A percentile compares a stretch with the other conserved stretches of the same genome.
Evolutionary conservation across 164 flowering plant species (phyloP).

Genomic region (Amborella trichopoda): DNA sequence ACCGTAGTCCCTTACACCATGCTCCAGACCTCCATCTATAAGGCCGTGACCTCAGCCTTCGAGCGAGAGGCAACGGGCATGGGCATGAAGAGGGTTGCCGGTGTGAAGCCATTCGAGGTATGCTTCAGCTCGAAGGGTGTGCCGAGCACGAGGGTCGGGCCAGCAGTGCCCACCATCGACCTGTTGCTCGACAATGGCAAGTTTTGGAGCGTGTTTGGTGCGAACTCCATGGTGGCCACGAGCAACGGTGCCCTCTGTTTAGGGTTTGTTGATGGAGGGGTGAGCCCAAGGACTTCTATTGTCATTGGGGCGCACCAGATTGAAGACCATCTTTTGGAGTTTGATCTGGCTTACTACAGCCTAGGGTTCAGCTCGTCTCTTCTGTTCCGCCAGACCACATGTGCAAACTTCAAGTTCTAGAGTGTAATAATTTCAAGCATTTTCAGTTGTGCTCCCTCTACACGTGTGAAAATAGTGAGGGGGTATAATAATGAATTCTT

Average conservation of each 20-base stretch:
- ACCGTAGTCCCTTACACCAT: conserved; percentile 38
- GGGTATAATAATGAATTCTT: too few species aligned
- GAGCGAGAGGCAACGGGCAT: conserved; percentile 4
- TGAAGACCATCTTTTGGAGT: conserved; percentile 31
- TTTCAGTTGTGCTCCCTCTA: too few species aligned
- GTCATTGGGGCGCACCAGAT: conserved; percentile 4
- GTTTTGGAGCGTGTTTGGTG: conserved; percentile 29
- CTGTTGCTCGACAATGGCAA: conserved; percentile 16
- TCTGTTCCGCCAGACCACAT: conserved; percentile 15
- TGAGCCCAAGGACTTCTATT: conserved; percentile 10
- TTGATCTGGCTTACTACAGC: conserved; percentile 25
- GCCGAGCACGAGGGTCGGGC: conserved; percentile 5
- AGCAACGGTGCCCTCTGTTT: conserved; percentile 21
- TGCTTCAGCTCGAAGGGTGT: conserved; percentile 24
- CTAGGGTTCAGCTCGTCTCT: conserved; percentile 39
- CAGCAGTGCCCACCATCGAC: conserved; percentile 21
- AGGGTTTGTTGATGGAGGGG: conserved; percentile 32
- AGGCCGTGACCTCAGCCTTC: conserved; percentile 14
- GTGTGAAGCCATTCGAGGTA: conserved; percentile 28
- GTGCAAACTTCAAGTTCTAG: conserved; percentile 29
- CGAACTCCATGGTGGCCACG: conserved; percentile 29
- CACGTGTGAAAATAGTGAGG: too few species aligned
- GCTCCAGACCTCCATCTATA: conserved; percentile 25
- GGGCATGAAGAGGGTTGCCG: conserved; percentile 7
- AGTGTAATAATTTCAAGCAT: too few species aligned